phyloP scores from a whole-genome alignment of 306 rosid genomes.

The Adenanthera pavonina region DNA sequence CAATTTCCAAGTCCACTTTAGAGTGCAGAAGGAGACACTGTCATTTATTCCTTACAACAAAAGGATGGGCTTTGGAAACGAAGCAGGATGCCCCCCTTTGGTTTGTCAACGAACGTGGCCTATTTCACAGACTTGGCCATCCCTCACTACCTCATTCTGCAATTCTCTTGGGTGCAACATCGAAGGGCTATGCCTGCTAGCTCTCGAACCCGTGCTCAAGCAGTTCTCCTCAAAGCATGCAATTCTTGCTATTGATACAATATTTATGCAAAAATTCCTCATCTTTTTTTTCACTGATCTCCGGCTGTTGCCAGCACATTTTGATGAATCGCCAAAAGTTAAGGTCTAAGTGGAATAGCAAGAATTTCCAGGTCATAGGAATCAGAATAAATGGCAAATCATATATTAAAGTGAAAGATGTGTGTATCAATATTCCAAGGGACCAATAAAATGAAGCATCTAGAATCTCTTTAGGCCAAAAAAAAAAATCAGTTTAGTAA shows the following conservation, averaged over 20 bases:
- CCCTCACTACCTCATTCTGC: not conserved
- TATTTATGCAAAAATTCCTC: slow-evolving; percentile 21
- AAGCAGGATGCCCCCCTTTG: not conserved
- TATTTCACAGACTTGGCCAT: slow-evolving; percentile 18
- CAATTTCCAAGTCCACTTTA: slow-evolving; percentile 22
- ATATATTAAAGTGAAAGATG: slow-evolving; percentile 3
- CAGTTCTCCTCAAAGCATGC: too few relatives aligned
- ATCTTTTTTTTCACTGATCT: slow-evolving; percentile 22
- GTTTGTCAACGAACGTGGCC: not conserved
- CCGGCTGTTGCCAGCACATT: slow-evolving; percentile 40
- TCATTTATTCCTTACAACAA: slow-evolving; percentile 9
- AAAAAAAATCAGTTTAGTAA: too few relatives aligned
- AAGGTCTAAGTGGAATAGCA: slow-evolving; percentile 8
- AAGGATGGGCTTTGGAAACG: slow-evolving; percentile 3
- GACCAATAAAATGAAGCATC: not conserved
- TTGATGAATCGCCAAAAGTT: slow-evolving; percentile 26
- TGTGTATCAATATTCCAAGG: too few relatives aligned
- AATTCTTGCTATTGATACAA: not conserved
- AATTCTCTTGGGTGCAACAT: not conserved
- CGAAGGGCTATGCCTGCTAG: too few relatives aligned
- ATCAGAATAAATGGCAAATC: slow-evolving; percentile 15
- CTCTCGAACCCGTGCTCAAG: too few relatives aligned
- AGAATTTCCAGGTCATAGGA: slow-evolving; percentile 14
- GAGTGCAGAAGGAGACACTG: slow-evolving; percentile 7
- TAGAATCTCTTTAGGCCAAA: too few relatives aligned